A percentile compares a stretch with the other conserved stretches of the same genome.
These are phyloP conservation scores for Avena atlantica DNA, from an alignment of 176 grass and related monocot species.

Conservation along the genomic window DNA sequence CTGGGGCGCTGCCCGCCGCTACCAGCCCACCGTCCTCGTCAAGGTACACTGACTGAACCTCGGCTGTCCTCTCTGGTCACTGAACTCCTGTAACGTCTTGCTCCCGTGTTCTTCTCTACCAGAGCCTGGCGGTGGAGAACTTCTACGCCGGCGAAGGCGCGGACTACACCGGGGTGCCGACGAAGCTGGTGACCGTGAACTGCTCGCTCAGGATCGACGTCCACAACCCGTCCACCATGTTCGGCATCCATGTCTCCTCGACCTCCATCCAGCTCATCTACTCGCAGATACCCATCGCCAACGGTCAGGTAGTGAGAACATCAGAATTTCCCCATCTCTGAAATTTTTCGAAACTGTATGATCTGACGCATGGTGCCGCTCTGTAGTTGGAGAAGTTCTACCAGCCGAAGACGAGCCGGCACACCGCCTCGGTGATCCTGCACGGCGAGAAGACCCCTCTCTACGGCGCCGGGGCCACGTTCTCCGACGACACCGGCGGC, in stretches of 20 bases:
- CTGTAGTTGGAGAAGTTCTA: constrained; percentile 77
- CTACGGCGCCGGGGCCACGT: constrained; percentile 76
- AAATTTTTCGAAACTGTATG: not conserved
- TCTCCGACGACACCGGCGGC: constrained; percentile 45
- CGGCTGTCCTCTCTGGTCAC: not conserved
- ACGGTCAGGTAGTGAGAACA: constrained; percentile 58
- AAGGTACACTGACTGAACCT: constrained; percentile 51
- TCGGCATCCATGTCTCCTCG: constrained; percentile 82
- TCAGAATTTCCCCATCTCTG: not conserved
- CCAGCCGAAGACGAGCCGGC: constrained; percentile 72
- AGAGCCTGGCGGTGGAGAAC: constrained; percentile 79
- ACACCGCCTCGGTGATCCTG: constrained; percentile 44
- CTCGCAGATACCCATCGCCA: constrained; percentile 71
- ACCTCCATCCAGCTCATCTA: constrained; percentile 62
- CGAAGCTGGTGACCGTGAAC: constrained; percentile 77
- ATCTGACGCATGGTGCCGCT: not conserved
- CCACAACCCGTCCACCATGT: constrained; percentile 78
- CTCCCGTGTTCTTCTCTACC: not conserved
- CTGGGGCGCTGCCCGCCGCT: constrained; percentile 79
- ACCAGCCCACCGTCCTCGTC: constrained; percentile 60
- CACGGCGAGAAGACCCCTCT: constrained; percentile 81
- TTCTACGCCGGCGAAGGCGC: constrained; percentile 81
- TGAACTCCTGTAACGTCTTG: not conserved
- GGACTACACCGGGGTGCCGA: constrained; percentile 82
- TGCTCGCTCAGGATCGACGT: constrained; percentile 70